Evolutionary conservation across 441 rosid species (phyloP), one percentile per base, ranked within the genome.

Genomic region (Daphne laureola): DNA sequence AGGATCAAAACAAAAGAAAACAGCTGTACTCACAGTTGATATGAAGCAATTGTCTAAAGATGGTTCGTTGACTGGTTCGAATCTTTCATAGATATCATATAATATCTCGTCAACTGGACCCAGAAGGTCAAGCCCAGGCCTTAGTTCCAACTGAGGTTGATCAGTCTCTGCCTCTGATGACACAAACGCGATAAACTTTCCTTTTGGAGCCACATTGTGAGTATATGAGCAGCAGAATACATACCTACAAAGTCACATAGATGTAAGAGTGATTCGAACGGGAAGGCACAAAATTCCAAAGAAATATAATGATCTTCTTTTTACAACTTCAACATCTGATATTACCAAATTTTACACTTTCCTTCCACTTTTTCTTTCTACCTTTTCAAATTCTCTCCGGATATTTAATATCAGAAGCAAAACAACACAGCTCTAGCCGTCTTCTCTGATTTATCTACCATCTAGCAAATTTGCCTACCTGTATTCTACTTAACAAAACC

Each of bases 181-280:
- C 47, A 89, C 95, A 70, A 89, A 89, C 14, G 96, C 96, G 51
- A 89, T 86, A 70, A 72, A 89, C 57, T 89, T 86, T 2, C 96
- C 96, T 71, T 83, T 83, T 17, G 95, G 86, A 42, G 96, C 96
- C 26, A 86, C 96, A 59, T 89, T 89, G 73, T 86, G 96, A 40
- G 95, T 51, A 58, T 85, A 89, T 50, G 96, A 89, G 63, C 95
- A 89, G 61, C 95, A 89, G 77, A 89, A 89, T 55, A 89, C 80
- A 57, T 86, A 89, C 96, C 96, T 86, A 79, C 61, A 51, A 71
- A 52, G 53, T 14, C 54, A 62, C 38, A 38, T 2, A 21, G 38
- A 31, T 8, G 11, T 21, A 21, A 21, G 25, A 18, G 3, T 0
- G 25, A 21, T 21, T 21, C 25, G 25, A 21, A 21, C 25, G 25